These are phyloP conservation scores for Phellinidium pouzarii DNA, from an alignment of 1,284 basidiomycete species.

Conservation along the genomic window DNA sequence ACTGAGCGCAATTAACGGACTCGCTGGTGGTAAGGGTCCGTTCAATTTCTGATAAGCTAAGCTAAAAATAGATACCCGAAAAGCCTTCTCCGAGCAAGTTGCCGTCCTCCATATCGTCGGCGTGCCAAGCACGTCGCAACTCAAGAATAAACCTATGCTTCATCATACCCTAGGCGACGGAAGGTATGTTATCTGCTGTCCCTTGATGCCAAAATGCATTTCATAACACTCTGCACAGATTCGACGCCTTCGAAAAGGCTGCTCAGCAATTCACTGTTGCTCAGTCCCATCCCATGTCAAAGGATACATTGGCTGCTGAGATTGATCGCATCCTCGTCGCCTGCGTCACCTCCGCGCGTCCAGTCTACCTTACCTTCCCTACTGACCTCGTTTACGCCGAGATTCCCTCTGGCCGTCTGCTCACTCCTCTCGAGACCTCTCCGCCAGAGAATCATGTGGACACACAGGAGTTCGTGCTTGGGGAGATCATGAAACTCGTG, in stretches of 20 bases:
- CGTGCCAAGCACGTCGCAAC: slow-evolving; percentile 70
- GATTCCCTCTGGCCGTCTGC: slow-evolving; percentile 57
- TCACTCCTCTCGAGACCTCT: slow-evolving; percentile 50
- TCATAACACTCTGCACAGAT: slow-evolving; percentile 32
- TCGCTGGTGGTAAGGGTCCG: slow-evolving; percentile 52
- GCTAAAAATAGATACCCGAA: background rate
- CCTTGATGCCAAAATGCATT: background rate
- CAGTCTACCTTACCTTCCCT: slow-evolving; percentile 85
- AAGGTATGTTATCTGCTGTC: slow-evolving; percentile 35
- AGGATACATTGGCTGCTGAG: slow-evolving; percentile 51
- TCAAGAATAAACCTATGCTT: slow-evolving; percentile 62
- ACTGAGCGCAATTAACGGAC: slow-evolving; percentile 75
- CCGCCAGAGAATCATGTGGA: slow-evolving; percentile 49
- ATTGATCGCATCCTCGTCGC: slow-evolving; percentile 79
- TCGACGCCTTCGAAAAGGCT: slow-evolving; percentile 76
- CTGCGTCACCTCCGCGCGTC: slow-evolving; percentile 65
- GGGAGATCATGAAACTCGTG: slow-evolving; percentile 63
- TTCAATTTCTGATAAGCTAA: background rate
- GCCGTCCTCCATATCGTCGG: slow-evolving; percentile 92
- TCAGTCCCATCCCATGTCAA: slow-evolving; percentile 51
- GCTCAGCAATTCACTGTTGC: slow-evolving; percentile 71
- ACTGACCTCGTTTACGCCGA: slow-evolving; percentile 74
- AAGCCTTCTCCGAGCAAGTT: slow-evolving; percentile 82
- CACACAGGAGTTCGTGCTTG: slow-evolving; percentile 66
- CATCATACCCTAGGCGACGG: slow-evolving; percentile 88